Evolutionary conservation across 1,139 yeast genomes (phyloP), one percentile per base, ranked within the genome.

Genomic region (Wickerhamiella infanticola): DNA sequence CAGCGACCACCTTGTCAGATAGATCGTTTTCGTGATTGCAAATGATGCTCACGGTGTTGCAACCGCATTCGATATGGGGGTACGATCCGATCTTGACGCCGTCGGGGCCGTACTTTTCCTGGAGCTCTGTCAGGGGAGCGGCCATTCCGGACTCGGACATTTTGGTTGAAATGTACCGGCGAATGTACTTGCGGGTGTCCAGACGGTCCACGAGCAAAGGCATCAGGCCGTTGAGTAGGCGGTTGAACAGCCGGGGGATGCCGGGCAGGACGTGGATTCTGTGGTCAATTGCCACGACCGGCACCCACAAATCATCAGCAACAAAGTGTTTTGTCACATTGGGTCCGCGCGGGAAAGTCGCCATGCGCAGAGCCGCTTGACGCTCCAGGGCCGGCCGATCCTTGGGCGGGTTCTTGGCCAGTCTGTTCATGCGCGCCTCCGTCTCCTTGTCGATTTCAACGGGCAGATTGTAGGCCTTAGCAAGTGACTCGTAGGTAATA

Each of bases 181-280:
- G 68, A 3, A 63, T 59, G 47, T 65, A 68, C 23, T 60, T 59
- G 0, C 59, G 58, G 1, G 62, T 59, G 7, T 64, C 63, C 5
- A 67, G 51, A 11, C 67, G 55, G 3, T 55, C 53, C 6, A 50
- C 48, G 18, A 71, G 51, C 11, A 52, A 48, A 2, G 68, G 66
- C 40, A 63, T 55, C 29, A 69, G 57, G 2, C 68, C 69, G 9
- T 61, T 64, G 18, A 83, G 58, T 51, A 84, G 64, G 40, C 63
- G 63, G 47, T 71, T 72, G 61, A 83, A 85, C 31, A 84, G 64
- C 51, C 75, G 77, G 0, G 95, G 94, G 3, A 85, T 79, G 0
- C 95, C 95, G 0, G 95, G 95, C 37, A 85, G 66, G 25, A 85
- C 73, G 56, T 74, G 79, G 1, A 83, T 77, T 53, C 75, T 73